Evolutionary conservation across 2,329 filamentous ascomycete species (phyloP).

Genomic region (Fusarium duplospermum): DNA sequence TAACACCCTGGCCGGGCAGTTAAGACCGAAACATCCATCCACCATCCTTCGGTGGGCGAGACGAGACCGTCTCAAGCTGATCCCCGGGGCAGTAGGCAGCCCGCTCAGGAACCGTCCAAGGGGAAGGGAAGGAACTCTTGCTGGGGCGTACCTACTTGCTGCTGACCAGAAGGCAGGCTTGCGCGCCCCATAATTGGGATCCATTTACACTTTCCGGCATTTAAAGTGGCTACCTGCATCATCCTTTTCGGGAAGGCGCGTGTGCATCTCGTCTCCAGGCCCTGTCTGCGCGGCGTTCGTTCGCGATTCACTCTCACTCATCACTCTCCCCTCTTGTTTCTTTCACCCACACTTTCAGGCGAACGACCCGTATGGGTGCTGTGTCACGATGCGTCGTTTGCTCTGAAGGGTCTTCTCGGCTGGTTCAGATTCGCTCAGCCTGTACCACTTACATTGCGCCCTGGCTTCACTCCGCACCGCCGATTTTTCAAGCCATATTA

Average conservation of each 20-base stretch:
- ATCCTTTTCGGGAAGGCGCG: constrained; percentile 30
- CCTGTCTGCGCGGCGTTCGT: neutral
- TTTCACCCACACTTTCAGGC: neutral
- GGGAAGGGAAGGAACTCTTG: constrained; percentile 18
- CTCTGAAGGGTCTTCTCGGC: neutral
- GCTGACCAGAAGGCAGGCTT: constrained; percentile 12
- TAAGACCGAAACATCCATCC: constrained; percentile 20
- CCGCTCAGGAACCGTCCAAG: constrained; percentile 16
- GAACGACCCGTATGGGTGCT: neutral
- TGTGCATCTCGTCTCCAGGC: constrained; percentile 20
- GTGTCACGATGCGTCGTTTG: neutral
- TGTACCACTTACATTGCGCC: neutral
- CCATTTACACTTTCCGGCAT: constrained; percentile 17
- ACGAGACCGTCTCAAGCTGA: constrained; percentile 32
- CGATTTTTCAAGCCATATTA: constrained; percentile 12
- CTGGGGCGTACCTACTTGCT: constrained; percentile 19
- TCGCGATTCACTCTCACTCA: neutral
- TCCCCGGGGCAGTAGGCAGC: constrained; percentile 14
- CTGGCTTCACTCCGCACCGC: neutral
- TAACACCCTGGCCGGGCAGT: constrained; percentile 6
- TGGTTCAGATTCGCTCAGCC: neutral
- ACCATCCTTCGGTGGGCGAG: constrained; percentile 7
- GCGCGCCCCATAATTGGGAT: constrained; percentile 18
- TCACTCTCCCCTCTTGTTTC: neutral
- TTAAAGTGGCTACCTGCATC: constrained; percentile 9